Percentiles rank a stretch among this genome's conserved stretches.
These are phyloP conservation scores for Phytophthora meadii DNA, from an alignment of 352 stramenopile genomes.

Conservation along the genomic window DNA sequence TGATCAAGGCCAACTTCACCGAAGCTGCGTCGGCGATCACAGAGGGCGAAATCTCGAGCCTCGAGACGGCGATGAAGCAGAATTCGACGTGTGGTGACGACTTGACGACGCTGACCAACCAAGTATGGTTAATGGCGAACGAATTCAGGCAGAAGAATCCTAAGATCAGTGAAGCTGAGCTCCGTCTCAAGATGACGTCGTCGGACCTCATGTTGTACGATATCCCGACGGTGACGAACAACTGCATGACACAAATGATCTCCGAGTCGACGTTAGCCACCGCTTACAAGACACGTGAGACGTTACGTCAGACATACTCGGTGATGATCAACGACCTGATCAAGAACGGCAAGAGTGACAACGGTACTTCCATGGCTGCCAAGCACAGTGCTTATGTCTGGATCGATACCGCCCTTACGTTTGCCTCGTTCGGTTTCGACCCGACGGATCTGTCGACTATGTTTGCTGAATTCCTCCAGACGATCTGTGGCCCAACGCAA, in stretches of 20 bases:
- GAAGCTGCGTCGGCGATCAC: conserved; percentile 35
- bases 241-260: conserved; percentile 48
- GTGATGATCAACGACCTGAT: conserved; percentile 64
- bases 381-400: conserved; percentile 43
- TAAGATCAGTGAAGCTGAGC: conserved; percentile 30
- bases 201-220: conserved; percentile 57
- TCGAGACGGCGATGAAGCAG: conserved; percentile 43
- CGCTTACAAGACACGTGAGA: conserved; percentile 47
- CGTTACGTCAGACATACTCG: conserved; percentile 52
- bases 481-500: conserved; percentile 59
- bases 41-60: conserved; percentile 29
- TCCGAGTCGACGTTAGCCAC: conserved; percentile 21
- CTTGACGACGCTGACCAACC: conserved; percentile 45
- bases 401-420: conserved; percentile 41
- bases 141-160: conserved; percentile 38
- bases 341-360: conserved; percentile 38
- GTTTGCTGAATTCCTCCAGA: conserved; percentile 58
- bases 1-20: conserved; percentile 33
- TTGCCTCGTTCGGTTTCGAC: conserved; percentile 49
- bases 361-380: conserved; percentile 38
- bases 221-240: conserved; percentile 50
- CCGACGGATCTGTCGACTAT: conserved; percentile 54
- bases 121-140: conserved; percentile 45
- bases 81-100: conserved; percentile 53
- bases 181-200: conserved; percentile 49